These are phyloP conservation scores for Didymellaceae sp. DNA, from an alignment of 2,329 filamentous ascomycete genomes.

Conservation along the genomic window DNA sequence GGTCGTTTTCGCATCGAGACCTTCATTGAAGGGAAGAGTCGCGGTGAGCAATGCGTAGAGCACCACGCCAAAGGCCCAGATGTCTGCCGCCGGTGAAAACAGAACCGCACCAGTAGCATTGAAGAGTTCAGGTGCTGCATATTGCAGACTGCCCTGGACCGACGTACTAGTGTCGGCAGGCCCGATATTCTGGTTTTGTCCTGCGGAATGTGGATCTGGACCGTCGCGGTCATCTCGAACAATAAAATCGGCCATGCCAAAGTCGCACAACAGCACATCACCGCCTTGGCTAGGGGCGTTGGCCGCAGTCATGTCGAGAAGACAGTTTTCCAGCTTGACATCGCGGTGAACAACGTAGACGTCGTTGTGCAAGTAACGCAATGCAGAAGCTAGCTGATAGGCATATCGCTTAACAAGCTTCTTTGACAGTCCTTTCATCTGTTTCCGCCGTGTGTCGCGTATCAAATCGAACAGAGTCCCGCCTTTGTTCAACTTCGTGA, in stretches of 20 bases:
- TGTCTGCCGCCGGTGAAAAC: conserved; percentile 64
- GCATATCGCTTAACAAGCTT: conserved; percentile 65
- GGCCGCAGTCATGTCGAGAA: conserved; percentile 62
- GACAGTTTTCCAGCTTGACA: conserved; percentile 73
- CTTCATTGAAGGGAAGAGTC: conserved; percentile 66
- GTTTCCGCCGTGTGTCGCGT: conserved; percentile 57
- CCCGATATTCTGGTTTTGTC: conserved; percentile 54
- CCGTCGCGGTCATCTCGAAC: conserved; percentile 60
- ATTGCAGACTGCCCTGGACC: conserved; percentile 66
- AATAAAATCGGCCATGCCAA: conserved; percentile 73
- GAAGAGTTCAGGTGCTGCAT: conserved; percentile 59
- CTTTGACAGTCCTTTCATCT: conserved; percentile 54
- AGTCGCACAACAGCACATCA: conserved; percentile 69
- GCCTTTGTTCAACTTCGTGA: conserved; percentile 68
- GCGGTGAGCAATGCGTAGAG: conserved; percentile 67
- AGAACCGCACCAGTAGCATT: conserved; percentile 45
- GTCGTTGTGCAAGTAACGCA: conserved; percentile 72
- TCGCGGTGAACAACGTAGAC: conserved; percentile 71
- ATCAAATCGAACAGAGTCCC: conserved; percentile 70
- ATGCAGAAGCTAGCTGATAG: conserved; percentile 67
- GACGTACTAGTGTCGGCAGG: conserved; percentile 64
- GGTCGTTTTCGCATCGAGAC: conserved; percentile 64
- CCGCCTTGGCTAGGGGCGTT: conserved; percentile 59
- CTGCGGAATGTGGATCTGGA: conserved; percentile 57
- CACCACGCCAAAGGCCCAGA: conserved; percentile 72